These are phyloP conservation scores for Allium fistulosum DNA, from an alignment of 106 monocot species.

Conservation along the genomic window DNA sequence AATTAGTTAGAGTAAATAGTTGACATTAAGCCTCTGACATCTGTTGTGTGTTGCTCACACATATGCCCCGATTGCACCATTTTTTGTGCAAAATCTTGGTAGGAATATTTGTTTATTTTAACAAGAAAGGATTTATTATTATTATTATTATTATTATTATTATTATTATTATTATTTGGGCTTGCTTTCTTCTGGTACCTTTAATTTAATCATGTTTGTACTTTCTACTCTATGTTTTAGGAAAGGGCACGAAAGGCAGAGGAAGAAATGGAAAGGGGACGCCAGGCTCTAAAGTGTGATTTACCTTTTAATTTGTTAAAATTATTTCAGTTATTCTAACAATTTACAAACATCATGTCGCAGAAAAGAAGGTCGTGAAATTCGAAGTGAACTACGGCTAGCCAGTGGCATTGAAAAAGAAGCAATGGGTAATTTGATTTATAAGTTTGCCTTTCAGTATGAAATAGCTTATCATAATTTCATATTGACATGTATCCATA, in stretches of 20 bases:
- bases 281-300: conserved; percentile 15
- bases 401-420: conserved; percentile 20
- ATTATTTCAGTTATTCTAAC: not conserved
- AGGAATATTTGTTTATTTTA: not conserved
- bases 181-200: too few relatives aligned
- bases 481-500: not conserved
- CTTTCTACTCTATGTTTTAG: conserved; percentile 8
- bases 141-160: too few relatives aligned
- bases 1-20: too few relatives aligned
- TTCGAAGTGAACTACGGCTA: conserved; percentile 22
- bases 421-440: conserved; percentile 14
- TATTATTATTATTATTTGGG: too few relatives aligned
- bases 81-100: too few relatives aligned
- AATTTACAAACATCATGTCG: conserved; percentile 1
- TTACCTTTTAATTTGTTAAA: not conserved
- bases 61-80: too few relatives aligned
- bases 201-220: not conserved
- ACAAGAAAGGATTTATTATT: too few relatives aligned
- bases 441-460: not conserved
- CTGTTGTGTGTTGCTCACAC: too few relatives aligned
- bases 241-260: conserved; percentile 30
- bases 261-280: conserved; percentile 25
- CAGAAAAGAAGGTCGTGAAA: conserved; percentile 24
- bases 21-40: too few relatives aligned
- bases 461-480: not conserved